phyloP scores from a whole-genome alignment of 2,329 filamentous ascomycete species.

The Hypoxylon sp. region DNA sequence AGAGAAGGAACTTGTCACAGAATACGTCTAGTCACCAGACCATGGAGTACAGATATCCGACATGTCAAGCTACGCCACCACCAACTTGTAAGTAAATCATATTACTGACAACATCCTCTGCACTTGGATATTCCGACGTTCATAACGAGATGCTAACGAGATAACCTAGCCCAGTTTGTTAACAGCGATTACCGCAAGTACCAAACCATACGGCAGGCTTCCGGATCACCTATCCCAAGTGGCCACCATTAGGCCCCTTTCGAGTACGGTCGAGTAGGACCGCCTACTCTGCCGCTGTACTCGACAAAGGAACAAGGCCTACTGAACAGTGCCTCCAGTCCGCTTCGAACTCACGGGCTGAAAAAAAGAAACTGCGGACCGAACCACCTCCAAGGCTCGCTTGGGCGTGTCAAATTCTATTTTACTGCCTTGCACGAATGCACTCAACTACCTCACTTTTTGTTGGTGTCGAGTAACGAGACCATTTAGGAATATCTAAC shows the following conservation, averaged over 20 bases:
- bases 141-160: conserved; percentile 19
- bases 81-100: conserved; percentile 33
- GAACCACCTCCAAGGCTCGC: background rate
- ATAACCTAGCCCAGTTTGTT: conserved; percentile 31
- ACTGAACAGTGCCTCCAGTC: background rate
- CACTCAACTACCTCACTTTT: conserved; percentile 3
- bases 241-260: conserved; percentile 16
- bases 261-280: background rate
- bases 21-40: conserved; percentile 32
- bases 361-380: background rate
- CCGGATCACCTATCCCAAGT: conserved; percentile 36
- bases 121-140: background rate
- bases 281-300: background rate
- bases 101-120: background rate
- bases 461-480: background rate
- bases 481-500: background rate
- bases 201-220: conserved; percentile 37
- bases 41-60: conserved; percentile 40
- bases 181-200: conserved; percentile 39
- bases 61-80: conserved; percentile 41
- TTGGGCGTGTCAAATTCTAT: background rate
- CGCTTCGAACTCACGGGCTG: background rate
- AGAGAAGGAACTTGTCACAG: conserved; percentile 41
- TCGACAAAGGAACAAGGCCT: background rate
- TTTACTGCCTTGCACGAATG: background rate